Base-by-base conservation (phyloP, 2,329 filamentous ascomycete genomes). In the Aureobasidium vineae region DNA sequence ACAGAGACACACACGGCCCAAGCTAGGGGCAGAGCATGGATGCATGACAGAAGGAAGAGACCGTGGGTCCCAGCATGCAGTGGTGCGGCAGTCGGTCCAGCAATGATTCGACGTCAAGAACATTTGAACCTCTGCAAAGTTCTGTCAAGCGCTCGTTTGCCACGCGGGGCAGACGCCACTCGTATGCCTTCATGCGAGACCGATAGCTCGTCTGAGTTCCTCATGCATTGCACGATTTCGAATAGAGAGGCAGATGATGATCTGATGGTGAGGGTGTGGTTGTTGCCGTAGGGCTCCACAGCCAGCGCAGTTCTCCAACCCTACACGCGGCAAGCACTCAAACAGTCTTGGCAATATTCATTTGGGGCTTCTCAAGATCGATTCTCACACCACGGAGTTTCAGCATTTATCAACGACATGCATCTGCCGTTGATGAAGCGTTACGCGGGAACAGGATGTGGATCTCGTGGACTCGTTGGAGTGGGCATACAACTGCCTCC, bases 31-130 rank as follows among this genome's bases (percentile, higher is more conserved):
- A 47, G 49, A 54, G 36, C 59, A 63, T 63, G 59, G 59, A 40
- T 63, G 45, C 45, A 63, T 64, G 28, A 49, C 21, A 13, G 49
- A 26, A 64, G 33, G 50, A 28, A 43, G 60, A 28, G 15, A 43
- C 54, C 47, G 49, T 64, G 47, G 61, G 61, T 45, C 61, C 49
- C 59, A 47, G 59, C 59, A 63, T 63, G 59, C 59, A 54, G 61
- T 64, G 61, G 61, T 64, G 61, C 61, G 61, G 61, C 61, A 64
- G 45, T 53, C 36, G 33, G 57, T 49, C 31, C 23, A 61, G 33
- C 59, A 52, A 63, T 40, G 59, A 63, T 63, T 63, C 45, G 59
- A 28, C n/a, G 59, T 52, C 13, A 36, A 63, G 59, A 45, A 63
- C 49, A 33, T 50, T 52, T 63, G 33, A 31, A 49, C 33, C 23